Base-by-base conservation (phyloP, 192 early-diverging fungal species). In the Lunasporangiospora selenospora region DNA sequence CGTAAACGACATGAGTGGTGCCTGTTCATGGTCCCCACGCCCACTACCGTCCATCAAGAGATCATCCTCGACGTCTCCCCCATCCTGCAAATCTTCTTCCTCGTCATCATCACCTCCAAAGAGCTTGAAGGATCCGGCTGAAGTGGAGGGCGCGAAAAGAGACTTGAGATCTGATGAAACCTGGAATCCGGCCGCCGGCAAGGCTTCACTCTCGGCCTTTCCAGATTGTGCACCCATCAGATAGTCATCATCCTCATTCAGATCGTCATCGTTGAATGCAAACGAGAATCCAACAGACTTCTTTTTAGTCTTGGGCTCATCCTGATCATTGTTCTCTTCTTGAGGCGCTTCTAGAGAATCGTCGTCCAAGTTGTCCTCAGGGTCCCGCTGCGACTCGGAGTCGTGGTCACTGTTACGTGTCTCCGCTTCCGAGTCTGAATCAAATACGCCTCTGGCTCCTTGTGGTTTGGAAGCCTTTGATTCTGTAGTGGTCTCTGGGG, bases 41-140 rank as follows among this genome's bases (percentile, higher is more conserved):
- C 51, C 39, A 21, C 50, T 23, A 2, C 57, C 44, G 52, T 67
- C 45, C 15, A 27, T 18, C 15, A 7, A 19, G 11, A 18, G 15
- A 9, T 46, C 70, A 31, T 64, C 77, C n/a, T 75, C 77, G 6
- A 75, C 71, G 19, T 64, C 48, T 13, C 44, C 37, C 48, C 38
- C 48, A 26, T 45, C 53, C 10, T 43, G 23, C 9, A 53, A 60
- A 8, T 56, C 27, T 3, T 62, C 64, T 3, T 65, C 66, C 0
- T 59, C 67, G 3, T 81, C 76, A 24, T 75, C 61, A 26, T 67
- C 75, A 4, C 62, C 69, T 34, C 79, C 82, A 58, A 84, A 84
- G 26, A 84, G 19, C 32, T 75, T 81, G 58, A 84, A 84, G 10
- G 67, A 64, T 27, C 63, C 75, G 50, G 64, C 38, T 23, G 12